Evolutionary conservation across 73 alveolate species (phyloP).

Genomic region (Uronychia binucleata): DNA sequence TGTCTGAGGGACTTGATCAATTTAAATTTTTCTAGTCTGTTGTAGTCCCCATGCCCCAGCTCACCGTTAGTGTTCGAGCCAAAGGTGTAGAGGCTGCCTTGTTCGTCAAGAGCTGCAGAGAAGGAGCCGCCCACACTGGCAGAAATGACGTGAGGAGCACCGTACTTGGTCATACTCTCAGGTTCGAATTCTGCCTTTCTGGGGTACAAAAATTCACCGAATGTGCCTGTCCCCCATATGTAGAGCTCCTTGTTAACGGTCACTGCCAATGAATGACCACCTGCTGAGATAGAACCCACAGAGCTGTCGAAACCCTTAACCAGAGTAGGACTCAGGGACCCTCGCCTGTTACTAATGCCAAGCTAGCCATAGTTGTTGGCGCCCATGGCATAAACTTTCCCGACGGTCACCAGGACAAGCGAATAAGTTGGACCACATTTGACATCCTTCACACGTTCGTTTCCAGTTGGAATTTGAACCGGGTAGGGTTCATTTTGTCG

Average conservation of each 20-base stretch:
- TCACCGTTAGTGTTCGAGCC: neutral
- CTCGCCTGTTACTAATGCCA: constrained; percentile 65
- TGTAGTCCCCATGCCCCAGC: neutral
- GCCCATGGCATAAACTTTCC: constrained; percentile 87
- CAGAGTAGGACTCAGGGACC: neutral
- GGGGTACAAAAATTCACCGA: constrained; percentile 41
- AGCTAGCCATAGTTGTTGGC: constrained; percentile 87
- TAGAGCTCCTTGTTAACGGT: constrained; percentile 78
- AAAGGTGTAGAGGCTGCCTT: neutral
- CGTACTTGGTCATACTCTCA: neutral
- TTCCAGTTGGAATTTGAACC: neutral
- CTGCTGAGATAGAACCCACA: constrained; percentile 70
- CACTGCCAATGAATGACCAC: constrained; percentile 87
- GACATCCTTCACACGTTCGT: constrained; percentile 55
- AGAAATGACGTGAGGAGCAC: neutral
- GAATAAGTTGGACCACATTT: constrained; percentile 88
- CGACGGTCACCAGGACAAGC: constrained; percentile 70
- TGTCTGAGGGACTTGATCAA: neutral
- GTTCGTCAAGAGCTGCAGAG: neutral
- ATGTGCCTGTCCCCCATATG: constrained; percentile 90
- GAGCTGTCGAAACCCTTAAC: constrained; percentile 33
- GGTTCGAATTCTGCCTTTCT: neutral
- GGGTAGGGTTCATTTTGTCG: neutral
- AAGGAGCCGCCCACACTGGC: neutral
- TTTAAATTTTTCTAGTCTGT: neutral